Evolutionary conservation across 805 yeast species (phyloP).

Genomic region (Saturnispora silvae): DNA sequence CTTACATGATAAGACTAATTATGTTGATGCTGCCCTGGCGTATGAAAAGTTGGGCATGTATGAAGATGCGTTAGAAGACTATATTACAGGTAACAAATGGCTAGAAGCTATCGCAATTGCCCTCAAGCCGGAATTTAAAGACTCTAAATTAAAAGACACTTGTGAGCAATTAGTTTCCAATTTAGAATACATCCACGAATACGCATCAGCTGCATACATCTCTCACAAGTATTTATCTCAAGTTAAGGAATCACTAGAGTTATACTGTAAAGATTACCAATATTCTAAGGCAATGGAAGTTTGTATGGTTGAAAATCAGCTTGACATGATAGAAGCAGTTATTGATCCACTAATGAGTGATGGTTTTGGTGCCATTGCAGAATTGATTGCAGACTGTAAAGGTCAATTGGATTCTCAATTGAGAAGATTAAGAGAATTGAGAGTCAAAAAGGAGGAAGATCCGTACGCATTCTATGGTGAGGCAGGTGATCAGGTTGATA

Average conservation of each 20-base stretch:
- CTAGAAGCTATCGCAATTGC: conserved; percentile 67
- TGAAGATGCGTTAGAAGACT: conserved; percentile 59
- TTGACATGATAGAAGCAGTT: conserved; percentile 41
- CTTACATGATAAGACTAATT: conserved; percentile 45
- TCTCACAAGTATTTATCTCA: conserved; percentile 52
- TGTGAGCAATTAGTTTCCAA: conserved; percentile 52
- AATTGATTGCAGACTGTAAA: conserved; percentile 85
- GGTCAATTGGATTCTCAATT: conserved; percentile 79
- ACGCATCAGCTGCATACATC: conserved; percentile 72
- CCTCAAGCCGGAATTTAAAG: conserved; percentile 28
- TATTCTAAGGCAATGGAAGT: conserved; percentile 70
- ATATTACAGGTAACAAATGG: conserved; percentile 69
- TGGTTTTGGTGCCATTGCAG: conserved; percentile 81
- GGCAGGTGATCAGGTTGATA: conserved; percentile 50
- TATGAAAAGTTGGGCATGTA: conserved; percentile 56
- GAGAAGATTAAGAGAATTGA: conserved; percentile 69
- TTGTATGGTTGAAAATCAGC: conserved; percentile 34
- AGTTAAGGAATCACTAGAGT: conserved; percentile 48
- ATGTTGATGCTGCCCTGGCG: conserved; percentile 66
- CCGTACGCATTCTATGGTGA: conserved; percentile 80
- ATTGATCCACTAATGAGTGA: conserved; percentile 74
- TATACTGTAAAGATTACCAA: conserved; percentile 63
- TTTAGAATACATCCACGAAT: conserved; percentile 59
- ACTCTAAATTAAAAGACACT: conserved; percentile 30
- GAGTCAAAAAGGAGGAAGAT: conserved; percentile 73